A percentile compares a stretch with the other conserved stretches of the same genome.
Evolutionary conservation across 2,329 filamentous ascomycete genomes (phyloP).

Genomic region (Pseudocercospora cruenta): DNA sequence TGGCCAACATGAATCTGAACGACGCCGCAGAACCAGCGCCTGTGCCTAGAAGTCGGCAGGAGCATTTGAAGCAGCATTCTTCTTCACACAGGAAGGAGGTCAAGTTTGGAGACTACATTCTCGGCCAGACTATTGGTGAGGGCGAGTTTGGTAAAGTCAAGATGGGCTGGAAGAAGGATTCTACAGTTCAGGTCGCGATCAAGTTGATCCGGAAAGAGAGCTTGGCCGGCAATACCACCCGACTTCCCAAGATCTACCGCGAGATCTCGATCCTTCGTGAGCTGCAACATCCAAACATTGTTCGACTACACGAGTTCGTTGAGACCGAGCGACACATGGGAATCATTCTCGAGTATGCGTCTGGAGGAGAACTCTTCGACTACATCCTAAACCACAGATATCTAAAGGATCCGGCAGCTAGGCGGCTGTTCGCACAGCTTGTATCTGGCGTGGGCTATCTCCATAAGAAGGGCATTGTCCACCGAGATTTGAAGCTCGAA

Average conservation of each 20-base stretch:
- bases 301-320: conserved; percentile 96
- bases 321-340: conserved; percentile 97
- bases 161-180: conserved; percentile 96
- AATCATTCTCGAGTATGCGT: conserved; percentile 97
- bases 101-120: conserved; percentile 92
- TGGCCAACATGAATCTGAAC: conserved; percentile 54
- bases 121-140: conserved; percentile 94
- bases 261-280: conserved; percentile 90
- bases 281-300: conserved; percentile 94
- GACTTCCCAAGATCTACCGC: conserved; percentile 94
- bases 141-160: conserved; percentile 99
- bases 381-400: conserved; percentile 97
- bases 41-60: conserved; percentile 56
- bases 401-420: conserved; percentile 88
- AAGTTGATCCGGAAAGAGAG: conserved; percentile 94
- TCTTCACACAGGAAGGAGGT: conserved; percentile 68
- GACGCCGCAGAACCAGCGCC: conserved; percentile 35
- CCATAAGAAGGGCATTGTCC: conserved; percentile 98
- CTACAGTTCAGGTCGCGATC: conserved; percentile 90
- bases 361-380: conserved; percentile 95
- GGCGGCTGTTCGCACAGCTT: conserved; percentile 90
- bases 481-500: conserved; percentile 94
- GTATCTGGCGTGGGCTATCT: conserved; percentile 96
- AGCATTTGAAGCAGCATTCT: conserved; percentile 56
- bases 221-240: conserved; percentile 82